Evolutionary conservation across 2,329 filamentous ascomycete species (phyloP), one percentile per base, ranked within the genome.

Genomic region (Xylogone sp.): DNA sequence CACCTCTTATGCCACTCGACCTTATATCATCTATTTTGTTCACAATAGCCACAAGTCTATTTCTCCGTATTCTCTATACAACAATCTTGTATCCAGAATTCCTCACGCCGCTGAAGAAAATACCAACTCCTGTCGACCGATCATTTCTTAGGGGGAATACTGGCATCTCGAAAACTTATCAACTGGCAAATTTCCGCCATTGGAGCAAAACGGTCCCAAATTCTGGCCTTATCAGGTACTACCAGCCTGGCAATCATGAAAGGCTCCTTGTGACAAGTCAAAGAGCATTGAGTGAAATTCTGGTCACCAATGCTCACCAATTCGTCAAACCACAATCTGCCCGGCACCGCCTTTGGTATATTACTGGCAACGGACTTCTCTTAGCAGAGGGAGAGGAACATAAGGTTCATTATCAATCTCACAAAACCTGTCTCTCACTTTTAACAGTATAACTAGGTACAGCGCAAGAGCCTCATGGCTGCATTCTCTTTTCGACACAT

Each of bases 341-440:
- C n/a, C 73, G 81, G 43, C 70, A 71, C 45, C 75, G 77, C 3
- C 72, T 92, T 12, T 79, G 77, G 1, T 76, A 81, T 20, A 75
- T 90, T 31, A 72, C 92, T 10, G 86, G 88, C 7, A 71, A 84
- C 7, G 87, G 88, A n/a, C 73, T 92, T 6, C 71, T 96, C 39
- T 73, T 96, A 8, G 87, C 89, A 1, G 91, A 97, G 68, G 91
- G 91, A 12, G 87, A 93, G 13, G 87, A 90, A 61, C 91, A 96
- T 69, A 93, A 87, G 71, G 73, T 82, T 62, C 34, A 16, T 4
- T 13, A 31, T 13, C 27, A 16, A 18, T 16, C 34, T 39, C 10
- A 10, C 34, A n/a, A n/a, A n/a, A n/a, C 34, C n/a, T 39, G 5
- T 16, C n/a, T 39, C n/a, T 39, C 5, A 7, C 6, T 16, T 39